Evolutionary conservation across 2,329 filamentous ascomycete genomes (phyloP).

Genomic region (Trichoderma arundinaceum): DNA sequence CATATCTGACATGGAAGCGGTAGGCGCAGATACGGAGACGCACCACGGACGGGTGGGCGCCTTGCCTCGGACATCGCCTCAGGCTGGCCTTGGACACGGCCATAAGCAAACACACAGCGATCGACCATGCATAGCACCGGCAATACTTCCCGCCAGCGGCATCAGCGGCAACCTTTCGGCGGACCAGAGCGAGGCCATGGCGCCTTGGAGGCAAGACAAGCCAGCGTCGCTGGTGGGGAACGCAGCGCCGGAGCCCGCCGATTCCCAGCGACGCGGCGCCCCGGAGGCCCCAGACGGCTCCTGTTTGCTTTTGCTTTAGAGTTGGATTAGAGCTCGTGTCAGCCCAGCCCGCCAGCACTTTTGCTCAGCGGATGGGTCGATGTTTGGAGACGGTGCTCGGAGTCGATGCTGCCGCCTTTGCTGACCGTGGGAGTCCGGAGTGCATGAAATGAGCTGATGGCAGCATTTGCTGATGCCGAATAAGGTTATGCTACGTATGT

Average conservation of each 20-base stretch:
- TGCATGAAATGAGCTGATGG: slow-evolving; percentile 12
- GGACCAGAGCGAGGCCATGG: neutral
- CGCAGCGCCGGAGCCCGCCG: slow-evolving; percentile 40
- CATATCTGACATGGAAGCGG: neutral
- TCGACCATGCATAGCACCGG: slow-evolving; percentile 15
- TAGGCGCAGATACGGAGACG: no score
- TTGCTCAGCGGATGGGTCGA: slow-evolving; percentile 8
- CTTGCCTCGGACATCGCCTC: slow-evolving; percentile 26
- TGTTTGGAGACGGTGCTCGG: neutral
- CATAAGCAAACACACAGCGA: neutral
- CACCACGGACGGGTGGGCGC: no score
- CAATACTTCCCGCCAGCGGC: slow-evolving; percentile 21
- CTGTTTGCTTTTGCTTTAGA: neutral
- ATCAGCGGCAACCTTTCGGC: slow-evolving; percentile 21
- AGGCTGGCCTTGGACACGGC: neutral
- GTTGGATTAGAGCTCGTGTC: neutral
- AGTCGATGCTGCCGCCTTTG: neutral
- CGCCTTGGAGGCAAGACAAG: neutral
- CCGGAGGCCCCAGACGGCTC: slow-evolving; percentile 21
- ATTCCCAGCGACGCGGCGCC: slow-evolving; percentile 36
- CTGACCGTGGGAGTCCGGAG: neutral
- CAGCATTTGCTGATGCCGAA: slow-evolving; percentile 1
- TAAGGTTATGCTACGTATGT: neutral
- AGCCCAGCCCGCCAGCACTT: neutral
- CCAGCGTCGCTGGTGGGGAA: slow-evolving; percentile 8